A percentile compares a stretch with the other conserved stretches of the same genome.
Conservation (phyloP, 176 grass and related monocot genomes). For the Bothriochloa decipiens region DNA sequence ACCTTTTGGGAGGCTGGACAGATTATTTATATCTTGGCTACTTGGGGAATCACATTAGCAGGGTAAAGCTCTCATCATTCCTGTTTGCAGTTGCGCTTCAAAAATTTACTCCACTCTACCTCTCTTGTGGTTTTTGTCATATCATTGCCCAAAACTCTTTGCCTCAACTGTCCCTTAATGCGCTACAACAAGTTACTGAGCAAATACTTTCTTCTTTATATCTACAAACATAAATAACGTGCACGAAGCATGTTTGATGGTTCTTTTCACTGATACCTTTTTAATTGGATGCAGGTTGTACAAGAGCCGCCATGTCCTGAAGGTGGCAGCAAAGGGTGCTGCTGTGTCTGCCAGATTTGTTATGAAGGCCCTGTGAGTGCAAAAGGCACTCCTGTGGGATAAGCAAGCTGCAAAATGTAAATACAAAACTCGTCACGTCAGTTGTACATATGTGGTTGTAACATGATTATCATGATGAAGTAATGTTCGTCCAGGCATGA, state of each 20-base stretch:
- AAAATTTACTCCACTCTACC: background rate
- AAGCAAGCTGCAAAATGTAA: constrained; percentile 38
- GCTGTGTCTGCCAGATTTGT: constrained; percentile 54
- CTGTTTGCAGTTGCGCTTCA: background rate
- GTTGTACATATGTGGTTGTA: constrained; percentile 47
- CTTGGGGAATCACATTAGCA: constrained; percentile 85
- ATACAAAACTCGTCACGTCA: constrained; percentile 43
- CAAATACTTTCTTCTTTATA: background rate
- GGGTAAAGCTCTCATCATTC: constrained; percentile 55
- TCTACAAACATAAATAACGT: background rate
- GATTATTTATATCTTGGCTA: constrained; percentile 75
- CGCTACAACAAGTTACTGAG: background rate
- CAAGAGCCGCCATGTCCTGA: constrained; percentile 56
- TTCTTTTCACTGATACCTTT: constrained; percentile 16
- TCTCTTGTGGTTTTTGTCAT: background rate
- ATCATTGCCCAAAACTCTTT: constrained; percentile 10
- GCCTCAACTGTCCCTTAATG: background rate
- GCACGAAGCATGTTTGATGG: background rate
- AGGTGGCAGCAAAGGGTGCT: constrained; percentile 69
- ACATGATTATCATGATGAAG: background rate
- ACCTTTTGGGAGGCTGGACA: constrained; percentile 94
- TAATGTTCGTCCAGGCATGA: background rate
- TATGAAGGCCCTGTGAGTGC: constrained; percentile 60
- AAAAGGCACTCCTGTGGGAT: background rate
- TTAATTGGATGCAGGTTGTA: constrained; percentile 55